Percentiles rank a stretch among this genome's conserved stretches.
Evolutionary conservation across 345 rosid species (phyloP).

Genomic region (Arabis alpina): DNA sequence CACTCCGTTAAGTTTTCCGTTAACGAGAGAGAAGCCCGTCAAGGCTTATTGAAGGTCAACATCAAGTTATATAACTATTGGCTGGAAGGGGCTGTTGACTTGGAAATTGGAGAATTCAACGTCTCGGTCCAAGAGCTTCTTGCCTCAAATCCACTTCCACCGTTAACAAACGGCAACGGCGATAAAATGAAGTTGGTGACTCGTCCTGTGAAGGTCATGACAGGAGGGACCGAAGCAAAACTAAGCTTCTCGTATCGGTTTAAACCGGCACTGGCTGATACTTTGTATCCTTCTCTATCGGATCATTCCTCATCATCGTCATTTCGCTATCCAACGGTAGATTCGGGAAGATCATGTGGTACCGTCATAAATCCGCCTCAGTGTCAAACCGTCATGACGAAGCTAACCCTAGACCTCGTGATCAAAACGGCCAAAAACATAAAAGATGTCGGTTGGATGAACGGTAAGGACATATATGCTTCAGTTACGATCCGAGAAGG

Average conservation of each 20-base stretch:
- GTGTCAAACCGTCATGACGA: slow-evolving; percentile 37
- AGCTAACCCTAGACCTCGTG: not conserved
- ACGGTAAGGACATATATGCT: not conserved
- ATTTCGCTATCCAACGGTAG: not conserved
- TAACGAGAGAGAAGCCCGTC: slow-evolving; percentile 42
- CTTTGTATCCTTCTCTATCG: slow-evolving; percentile 19
- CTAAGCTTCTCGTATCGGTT: slow-evolving; percentile 58
- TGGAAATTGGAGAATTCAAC: slow-evolving; percentile 56
- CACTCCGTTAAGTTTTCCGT: slow-evolving; percentile 59
- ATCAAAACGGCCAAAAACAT: not conserved
- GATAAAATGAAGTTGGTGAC: slow-evolving; percentile 43
- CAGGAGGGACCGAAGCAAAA: slow-evolving; percentile 53
- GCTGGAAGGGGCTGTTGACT: slow-evolving; percentile 54
- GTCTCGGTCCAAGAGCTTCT: slow-evolving; percentile 70
- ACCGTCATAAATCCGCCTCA: not conserved
- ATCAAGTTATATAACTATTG: slow-evolving; percentile 62
- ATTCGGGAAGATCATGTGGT: not conserved
- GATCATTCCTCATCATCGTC: not conserved
- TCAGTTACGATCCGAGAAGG: slow-evolving; percentile 51
- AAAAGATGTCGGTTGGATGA: not conserved
- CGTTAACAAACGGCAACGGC: slow-evolving; percentile 27
- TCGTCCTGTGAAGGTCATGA: slow-evolving; percentile 43
- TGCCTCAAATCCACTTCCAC: slow-evolving; percentile 29
- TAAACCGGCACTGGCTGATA: slow-evolving; percentile 27
- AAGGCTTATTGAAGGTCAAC: slow-evolving; percentile 47